Evolutionary conservation across 805 yeast genomes (phyloP).

Genomic region (Candida ovalis): DNA sequence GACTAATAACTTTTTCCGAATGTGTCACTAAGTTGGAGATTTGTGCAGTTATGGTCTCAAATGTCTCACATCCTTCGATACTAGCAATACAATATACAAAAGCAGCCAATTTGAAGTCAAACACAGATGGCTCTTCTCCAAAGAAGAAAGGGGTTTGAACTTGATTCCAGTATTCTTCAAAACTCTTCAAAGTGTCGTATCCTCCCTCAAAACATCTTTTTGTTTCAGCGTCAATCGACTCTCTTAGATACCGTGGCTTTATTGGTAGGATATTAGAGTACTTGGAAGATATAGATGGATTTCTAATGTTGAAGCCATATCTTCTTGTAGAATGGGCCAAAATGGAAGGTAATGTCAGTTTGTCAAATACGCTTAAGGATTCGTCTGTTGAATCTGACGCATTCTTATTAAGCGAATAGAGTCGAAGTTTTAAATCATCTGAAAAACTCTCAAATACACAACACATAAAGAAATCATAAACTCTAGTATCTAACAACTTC

Average conservation of each 20-base stretch:
- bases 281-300: slow-evolving; percentile 28
- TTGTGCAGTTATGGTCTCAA: slow-evolving; percentile 1
- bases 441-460: slow-evolving; percentile 7
- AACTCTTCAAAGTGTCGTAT: slow-evolving; percentile 7
- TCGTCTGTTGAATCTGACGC: background rate
- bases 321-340: slow-evolving; percentile 24
- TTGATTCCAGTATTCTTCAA: slow-evolving; percentile 8
- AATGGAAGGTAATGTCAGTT: slow-evolving; percentile 7
- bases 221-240: slow-evolving; percentile 11
- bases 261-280: slow-evolving; percentile 5
- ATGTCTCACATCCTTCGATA: slow-evolving; percentile 10
- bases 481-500: slow-evolving; percentile 40
- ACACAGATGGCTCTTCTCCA: slow-evolving; percentile 15
- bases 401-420: slow-evolving; percentile 10
- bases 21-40: slow-evolving; percentile 11
- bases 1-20: slow-evolving; percentile 14
- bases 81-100: slow-evolving; percentile 15
- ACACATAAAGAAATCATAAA: slow-evolving; percentile 45
- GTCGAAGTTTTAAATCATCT: slow-evolving; percentile 1
- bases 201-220: slow-evolving; percentile 16
- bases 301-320: slow-evolving; percentile 35
- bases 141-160: slow-evolving; percentile 7
- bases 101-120: slow-evolving; percentile 25
- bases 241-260: slow-evolving; percentile 3
- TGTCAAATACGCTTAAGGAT: slow-evolving; percentile 5